Conservation (phyloP, 75 land plant species). For the Azolla pinnata region DNA sequence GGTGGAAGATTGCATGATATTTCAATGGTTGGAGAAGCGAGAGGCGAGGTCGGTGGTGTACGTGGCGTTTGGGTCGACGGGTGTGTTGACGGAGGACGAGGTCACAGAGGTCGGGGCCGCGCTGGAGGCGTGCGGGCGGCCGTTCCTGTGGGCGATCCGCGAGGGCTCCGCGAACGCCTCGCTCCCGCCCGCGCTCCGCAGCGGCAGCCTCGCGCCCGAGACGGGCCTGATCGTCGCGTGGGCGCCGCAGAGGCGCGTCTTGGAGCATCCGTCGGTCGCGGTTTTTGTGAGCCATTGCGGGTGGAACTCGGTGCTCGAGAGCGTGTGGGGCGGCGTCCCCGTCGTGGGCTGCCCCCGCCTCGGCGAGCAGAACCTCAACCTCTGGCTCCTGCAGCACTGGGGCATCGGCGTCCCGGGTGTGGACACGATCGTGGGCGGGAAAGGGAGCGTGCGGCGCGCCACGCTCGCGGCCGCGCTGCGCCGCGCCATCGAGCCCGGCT, state of each 20-base stretch:
- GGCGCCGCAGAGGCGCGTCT: conserved; percentile 12
- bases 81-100: conserved; percentile 1
- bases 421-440: too few species aligned
- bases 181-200: neutral
- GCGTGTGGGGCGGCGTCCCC: too few species aligned
- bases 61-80: neutral
- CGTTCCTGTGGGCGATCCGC: conserved; percentile 1
- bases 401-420: conserved; percentile 9
- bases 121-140: conserved; percentile 7
- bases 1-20: conserved; percentile 8
- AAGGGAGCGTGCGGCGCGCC: too few species aligned
- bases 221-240: conserved; percentile 1
- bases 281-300: conserved; percentile 17
- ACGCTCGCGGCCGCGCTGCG: conserved; percentile 8
- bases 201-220: neutral
- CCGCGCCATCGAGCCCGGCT: neutral
- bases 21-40: conserved; percentile 7
- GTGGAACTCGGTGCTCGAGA: conserved; percentile 19
- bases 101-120: neutral
- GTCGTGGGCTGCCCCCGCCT: too few species aligned
- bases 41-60: conserved; percentile 2
- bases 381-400: too few species aligned
- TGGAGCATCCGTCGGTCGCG: conserved; percentile 9
- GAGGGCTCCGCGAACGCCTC: neutral
- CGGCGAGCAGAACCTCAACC: too few species aligned